Conservation (phyloP, 768 basidiomycete genomes). For the Amanita polypyramis region DNA sequence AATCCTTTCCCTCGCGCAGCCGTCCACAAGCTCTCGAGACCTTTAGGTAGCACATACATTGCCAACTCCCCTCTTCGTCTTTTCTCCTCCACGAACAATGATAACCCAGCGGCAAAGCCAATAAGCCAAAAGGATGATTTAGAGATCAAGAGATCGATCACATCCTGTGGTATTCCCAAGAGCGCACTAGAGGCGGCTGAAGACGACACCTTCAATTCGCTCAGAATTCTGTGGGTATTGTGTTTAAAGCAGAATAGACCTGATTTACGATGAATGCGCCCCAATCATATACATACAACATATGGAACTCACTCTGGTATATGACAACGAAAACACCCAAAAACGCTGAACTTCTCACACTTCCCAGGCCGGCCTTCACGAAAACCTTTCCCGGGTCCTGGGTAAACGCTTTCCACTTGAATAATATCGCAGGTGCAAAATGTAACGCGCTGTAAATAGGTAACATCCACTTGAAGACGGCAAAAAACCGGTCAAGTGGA, state of each 20-base stretch:
- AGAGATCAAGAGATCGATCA: conserved; percentile 50
- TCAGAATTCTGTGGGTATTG: conserved; percentile 40
- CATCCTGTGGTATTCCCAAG: conserved; percentile 31
- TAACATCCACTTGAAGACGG: conserved; percentile 77
- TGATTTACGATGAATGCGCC: conserved; percentile 14
- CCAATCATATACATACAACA: neutral
- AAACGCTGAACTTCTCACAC: conserved; percentile 78
- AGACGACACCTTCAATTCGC: conserved; percentile 13
- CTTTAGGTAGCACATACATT: conserved; percentile 87
- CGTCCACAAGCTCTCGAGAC: conserved; percentile 84
- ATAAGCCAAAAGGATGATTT: conserved; percentile 66
- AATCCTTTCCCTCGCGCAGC: conserved; percentile 65
- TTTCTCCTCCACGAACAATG: conserved; percentile 82
- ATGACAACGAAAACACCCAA: conserved; percentile 73
- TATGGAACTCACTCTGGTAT: conserved; percentile 55
- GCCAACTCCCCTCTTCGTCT: conserved; percentile 84
- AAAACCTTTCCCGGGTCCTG: conserved; percentile 60
- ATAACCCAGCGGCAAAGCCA: conserved; percentile 64
- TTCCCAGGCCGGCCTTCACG: conserved; percentile 55
- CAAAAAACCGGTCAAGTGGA: conserved; percentile 61
- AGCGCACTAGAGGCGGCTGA: conserved; percentile 17
- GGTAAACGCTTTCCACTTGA: conserved; percentile 61
- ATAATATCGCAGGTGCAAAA: conserved; percentile 76
- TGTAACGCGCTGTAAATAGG: conserved; percentile 86
- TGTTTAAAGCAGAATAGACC: conserved; percentile 62